Evolutionary conservation across 2,329 filamentous ascomycete genomes (phyloP), one percentile per base, ranked within the genome.

Genomic region (Talaromyces rugulosus): DNA sequence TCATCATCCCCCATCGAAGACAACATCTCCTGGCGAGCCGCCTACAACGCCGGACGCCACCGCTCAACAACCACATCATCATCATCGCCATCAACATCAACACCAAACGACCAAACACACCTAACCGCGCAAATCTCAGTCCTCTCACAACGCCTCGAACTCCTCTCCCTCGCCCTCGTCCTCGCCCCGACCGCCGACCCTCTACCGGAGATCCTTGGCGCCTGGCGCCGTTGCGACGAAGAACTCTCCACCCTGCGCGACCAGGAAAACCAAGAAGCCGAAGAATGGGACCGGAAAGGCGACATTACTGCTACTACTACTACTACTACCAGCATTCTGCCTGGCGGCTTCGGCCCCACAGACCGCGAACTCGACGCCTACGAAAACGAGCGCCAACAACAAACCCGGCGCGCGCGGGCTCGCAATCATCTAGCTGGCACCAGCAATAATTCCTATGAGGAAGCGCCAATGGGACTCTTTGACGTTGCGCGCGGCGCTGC

Each of bases 21-120:
- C 69, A 84, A 88, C 65, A 80, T 85, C 33, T 85, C 85, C 61
- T 89, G 86, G 86, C 83, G 85, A 31, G 85, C 86, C 36, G 86
- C 86, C 14, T 84, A 87, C 69, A 80, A 82, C 61, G 86, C 86
- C 23, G 86, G 86, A 18, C 81, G 84, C 55, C 82, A 86, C 74
- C 79, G 81, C 58, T 66, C 75, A 23, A 5, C 75, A 23, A 5
- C n/a, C 3, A 7, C 53, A 67, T 68, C 59, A 72, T n/a, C 56
- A 16, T 64, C 64, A 68, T 36, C 36, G 16, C 31, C 70, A 59
- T 23, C 23, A 23, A 23, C 23, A 23, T 23, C 23, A 23, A 23
- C 23, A 23, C 23, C 23, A 23, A 23, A 23, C 23, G 69, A 64
- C 62, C 64, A 72, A 31, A 64, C 74, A 63, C 64, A 69, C 66